Evolutionary conservation across 1,284 basidiomycete species (phyloP).

Genomic region (Boletellus deceptivus): DNA sequence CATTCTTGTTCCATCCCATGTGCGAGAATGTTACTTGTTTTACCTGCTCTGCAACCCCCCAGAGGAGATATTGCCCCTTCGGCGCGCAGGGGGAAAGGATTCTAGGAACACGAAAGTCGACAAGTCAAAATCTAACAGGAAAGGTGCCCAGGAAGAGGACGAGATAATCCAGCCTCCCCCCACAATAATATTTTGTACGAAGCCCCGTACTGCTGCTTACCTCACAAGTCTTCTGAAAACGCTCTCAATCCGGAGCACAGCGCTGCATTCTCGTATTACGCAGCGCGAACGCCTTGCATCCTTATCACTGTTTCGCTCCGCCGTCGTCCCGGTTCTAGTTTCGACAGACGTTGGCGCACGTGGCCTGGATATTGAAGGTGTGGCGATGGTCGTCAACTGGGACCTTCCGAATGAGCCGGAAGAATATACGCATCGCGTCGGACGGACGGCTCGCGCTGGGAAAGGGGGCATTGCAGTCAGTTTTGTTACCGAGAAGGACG

Average conservation of each 20-base stretch:
- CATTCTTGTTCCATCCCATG: slow-evolving; percentile 91
- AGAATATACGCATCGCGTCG: slow-evolving; percentile 81
- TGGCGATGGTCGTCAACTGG: slow-evolving; percentile 96
- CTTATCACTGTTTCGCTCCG: slow-evolving; percentile 84
- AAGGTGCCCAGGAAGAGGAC: slow-evolving; percentile 45
- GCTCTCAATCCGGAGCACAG: slow-evolving; percentile 80
- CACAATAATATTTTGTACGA: slow-evolving; percentile 94
- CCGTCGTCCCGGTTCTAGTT: slow-evolving; percentile 87
- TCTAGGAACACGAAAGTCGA: slow-evolving; percentile 33
- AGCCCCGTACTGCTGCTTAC: slow-evolving; percentile 87
- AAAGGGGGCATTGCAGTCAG: slow-evolving; percentile 88
- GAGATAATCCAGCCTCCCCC: slow-evolving; percentile 71
- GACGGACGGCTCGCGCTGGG: slow-evolving; percentile 93
- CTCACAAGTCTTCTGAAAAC: slow-evolving; percentile 79
- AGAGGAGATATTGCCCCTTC: slow-evolving; percentile 67
- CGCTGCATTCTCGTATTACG: slow-evolving; percentile 90
- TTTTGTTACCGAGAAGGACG: slow-evolving; percentile 93
- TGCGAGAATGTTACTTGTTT: slow-evolving; percentile 92
- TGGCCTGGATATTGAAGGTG: slow-evolving; percentile 93
- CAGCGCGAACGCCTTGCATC: slow-evolving; percentile 87
- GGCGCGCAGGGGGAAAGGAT: slow-evolving; percentile 45
- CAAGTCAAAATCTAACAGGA: slow-evolving; percentile 36
- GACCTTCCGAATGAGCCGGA: slow-evolving; percentile 81
- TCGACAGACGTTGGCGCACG: slow-evolving; percentile 95
- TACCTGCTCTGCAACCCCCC: slow-evolving; percentile 88